Base-by-base conservation (phyloP, 1,139 yeast species). In the Taphrina betulina region DNA sequence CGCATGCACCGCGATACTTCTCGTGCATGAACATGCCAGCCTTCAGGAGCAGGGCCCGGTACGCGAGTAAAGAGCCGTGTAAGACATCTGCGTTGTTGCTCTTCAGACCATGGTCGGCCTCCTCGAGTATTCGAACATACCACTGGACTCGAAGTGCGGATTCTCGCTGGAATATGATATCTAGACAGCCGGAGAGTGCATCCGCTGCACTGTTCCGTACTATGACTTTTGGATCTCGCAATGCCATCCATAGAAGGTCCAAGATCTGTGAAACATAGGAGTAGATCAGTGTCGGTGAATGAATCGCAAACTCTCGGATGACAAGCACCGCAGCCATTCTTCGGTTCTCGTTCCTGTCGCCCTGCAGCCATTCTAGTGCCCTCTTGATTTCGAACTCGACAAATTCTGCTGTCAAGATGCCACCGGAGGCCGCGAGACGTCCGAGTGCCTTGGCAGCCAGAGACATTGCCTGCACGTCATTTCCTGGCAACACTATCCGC, bases 241-340 rank as follows among this genome's bases (percentile, higher is more conserved):
- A 72, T 0, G 95, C 95, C 36, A 82, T 76, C 96, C 97, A 90
- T 19, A 92, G 79, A 63, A 85, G 83, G 57, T 86, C 89, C 60
- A 90, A 73, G 10, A 90, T 83, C 50, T 85, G 85, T 59, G 84
- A 82, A 24, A 88, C 84, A 67, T 85, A 87, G 20, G 83, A 80
- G 67, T 85, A 85, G 53, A 92, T 73, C 53, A 89, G 74, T 10
- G 95, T 86, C 1, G 97, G 96, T 2, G 95, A 85, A 66, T 88
- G 86, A 58, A 81, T 81, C 0, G 96, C 95, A 61, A 92, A 77
- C 0, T 96, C 85, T 12, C 85, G 80, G 44, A 92, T 79, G 58
- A 89, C 83, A 57, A 92, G 74, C 17, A 92, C 83, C 0, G 97
- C 95, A 0, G 96, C 96, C 68, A 89, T 96, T 61, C 95, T 79